Evolutionary conservation across 2,329 filamentous ascomycete genomes (phyloP), one percentile per base, ranked within the genome.

Genomic region (Onygenales sp.): DNA sequence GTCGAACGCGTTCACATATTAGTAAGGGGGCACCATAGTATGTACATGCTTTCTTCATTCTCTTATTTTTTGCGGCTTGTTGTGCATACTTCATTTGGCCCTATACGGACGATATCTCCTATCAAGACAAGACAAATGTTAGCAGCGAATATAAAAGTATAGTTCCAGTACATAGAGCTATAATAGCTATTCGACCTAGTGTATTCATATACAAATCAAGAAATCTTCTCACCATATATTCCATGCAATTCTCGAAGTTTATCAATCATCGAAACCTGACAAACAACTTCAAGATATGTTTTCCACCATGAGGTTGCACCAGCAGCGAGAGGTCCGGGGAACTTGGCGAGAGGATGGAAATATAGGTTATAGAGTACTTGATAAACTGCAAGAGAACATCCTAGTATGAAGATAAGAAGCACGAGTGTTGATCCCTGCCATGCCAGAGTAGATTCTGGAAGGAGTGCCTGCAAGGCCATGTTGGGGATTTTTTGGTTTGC

Each of bases 301-400:
- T 66, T 62, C 42, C 59, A 62, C 52, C 57, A 63, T 31, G 56
- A 54, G 58, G 63, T 65, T 10, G 66, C 52, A 7, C 58, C 58
- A 46, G 64, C 63, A 37, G 62, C 49, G 2, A 58, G 43, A 6
- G 65, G 66, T 8, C 66, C 66, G 2, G 65, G 65, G 17, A 67
- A 56, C 31, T 51, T 31, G 5, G 52, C 46, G 4, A 66, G 57
- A 27, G 58, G 60, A 47, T 61, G 58, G 46, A 63, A 52, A 53
- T 59, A 65, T n/a, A 59, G 53, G 42, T 57, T 51, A 50, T 65
- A 60, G 33, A 59, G 14, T n/a, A 42, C 7, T 17, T 17, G 14
- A 17, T 8, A 42, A 8, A 42, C 11, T 14, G 14, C 40, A 8
- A 42, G 40, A 4, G 7, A n/a, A 3, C 21, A 27, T n/a, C 4